These are phyloP conservation scores for Saccharum spontaneum DNA, from an alignment of 176 grass and related monocot genomes.

Conservation along the genomic window DNA sequence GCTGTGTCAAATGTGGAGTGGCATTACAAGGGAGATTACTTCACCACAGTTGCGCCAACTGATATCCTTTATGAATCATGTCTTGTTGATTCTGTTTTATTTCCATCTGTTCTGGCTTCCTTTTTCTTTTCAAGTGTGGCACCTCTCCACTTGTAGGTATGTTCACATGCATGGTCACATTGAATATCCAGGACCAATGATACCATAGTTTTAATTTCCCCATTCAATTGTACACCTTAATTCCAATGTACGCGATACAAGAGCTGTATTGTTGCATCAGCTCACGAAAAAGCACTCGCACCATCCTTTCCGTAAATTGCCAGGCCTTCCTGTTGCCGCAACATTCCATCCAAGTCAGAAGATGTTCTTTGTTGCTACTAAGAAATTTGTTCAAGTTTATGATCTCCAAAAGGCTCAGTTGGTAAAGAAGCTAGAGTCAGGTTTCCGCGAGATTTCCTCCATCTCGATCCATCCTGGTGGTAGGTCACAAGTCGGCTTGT, in stretches of 20 bases:
- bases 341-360: conserved; percentile 85
- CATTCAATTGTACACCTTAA: conserved; percentile 55
- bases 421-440: conserved; percentile 88
- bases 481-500: conserved; percentile 30
- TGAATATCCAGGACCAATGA: neutral
- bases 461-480: conserved; percentile 91
- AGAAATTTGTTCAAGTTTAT: conserved; percentile 93
- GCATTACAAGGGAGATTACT: conserved; percentile 99
- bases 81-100: conserved; percentile 13
- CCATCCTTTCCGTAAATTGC: conserved; percentile 86
- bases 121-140: neutral
- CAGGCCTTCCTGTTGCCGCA: conserved; percentile 77
- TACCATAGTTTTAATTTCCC: neutral
- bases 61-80: conserved; percentile 73
- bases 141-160: neutral
- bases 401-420: conserved; percentile 77
- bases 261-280: conserved; percentile 83
- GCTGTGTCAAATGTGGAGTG: conserved; percentile 85
- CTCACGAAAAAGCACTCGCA: conserved; percentile 85
- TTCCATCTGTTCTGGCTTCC: neutral
- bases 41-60: conserved; percentile 88
- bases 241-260: conserved; percentile 73
- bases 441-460: conserved; percentile 84
- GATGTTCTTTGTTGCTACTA: conserved; percentile 93
- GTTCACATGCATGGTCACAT: neutral